These are phyloP conservation scores for Geotrichum fermentans DNA, from an alignment of 1,139 yeast species.

Conservation along the genomic window DNA sequence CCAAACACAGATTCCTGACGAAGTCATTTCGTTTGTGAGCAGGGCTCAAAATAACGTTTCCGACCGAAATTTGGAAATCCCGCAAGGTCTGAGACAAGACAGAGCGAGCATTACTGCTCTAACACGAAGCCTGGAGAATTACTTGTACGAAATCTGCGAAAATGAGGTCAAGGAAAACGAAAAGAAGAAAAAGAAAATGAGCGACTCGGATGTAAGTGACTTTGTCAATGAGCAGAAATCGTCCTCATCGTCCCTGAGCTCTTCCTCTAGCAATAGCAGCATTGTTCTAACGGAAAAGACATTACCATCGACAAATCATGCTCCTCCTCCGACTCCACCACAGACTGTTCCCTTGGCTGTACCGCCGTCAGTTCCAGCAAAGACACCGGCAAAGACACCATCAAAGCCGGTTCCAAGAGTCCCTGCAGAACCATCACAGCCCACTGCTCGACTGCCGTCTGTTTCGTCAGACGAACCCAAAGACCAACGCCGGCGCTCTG, in stretches of 20 bases:
- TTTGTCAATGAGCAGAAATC: slow-evolving; percentile 8
- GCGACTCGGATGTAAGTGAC: slow-evolving; percentile 12
- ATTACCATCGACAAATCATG: too few species aligned
- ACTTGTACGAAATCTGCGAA: slow-evolving; percentile 20
- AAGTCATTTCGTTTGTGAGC: slow-evolving; percentile 23
- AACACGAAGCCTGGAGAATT: slow-evolving; percentile 28
- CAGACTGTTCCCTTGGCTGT: not conserved
- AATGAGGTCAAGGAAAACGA: not conserved
- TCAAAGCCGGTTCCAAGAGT: too few species aligned
- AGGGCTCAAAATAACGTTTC: slow-evolving; percentile 24
- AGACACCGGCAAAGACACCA: too few species aligned
- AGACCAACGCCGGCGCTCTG: not conserved
- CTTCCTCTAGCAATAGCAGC: not conserved
- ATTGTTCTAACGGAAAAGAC: too few species aligned
- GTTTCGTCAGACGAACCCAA: not conserved
- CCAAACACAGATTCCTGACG: slow-evolving; percentile 29
- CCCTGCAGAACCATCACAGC: too few species aligned
- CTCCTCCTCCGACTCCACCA: not conserved
- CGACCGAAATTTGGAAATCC: slow-evolving; percentile 24
- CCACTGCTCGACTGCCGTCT: too few species aligned
- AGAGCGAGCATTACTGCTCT: slow-evolving; percentile 22
- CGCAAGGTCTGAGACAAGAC: slow-evolving; percentile 26
- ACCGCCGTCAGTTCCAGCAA: too few species aligned
- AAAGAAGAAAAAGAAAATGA: not conserved
- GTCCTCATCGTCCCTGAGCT: slow-evolving; percentile 4